These are phyloP conservation scores for Lichenothelia convexa DNA, from an alignment of 495 filamentous ascomycete genomes.

Conservation along the genomic window DNA sequence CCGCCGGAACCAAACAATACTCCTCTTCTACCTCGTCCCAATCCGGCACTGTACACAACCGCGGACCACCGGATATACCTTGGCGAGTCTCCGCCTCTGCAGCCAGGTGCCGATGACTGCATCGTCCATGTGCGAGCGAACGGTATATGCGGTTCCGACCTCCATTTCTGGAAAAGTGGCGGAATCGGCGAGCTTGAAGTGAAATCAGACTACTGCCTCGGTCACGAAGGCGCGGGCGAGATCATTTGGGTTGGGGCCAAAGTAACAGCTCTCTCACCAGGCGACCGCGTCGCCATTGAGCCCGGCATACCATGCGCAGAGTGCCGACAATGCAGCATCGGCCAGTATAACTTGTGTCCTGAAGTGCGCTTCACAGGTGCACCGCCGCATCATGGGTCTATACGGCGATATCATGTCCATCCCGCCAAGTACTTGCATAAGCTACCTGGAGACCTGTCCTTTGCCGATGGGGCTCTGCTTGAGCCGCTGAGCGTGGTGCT, in stretches of 20 bases:
- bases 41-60: neutral
- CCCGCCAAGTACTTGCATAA: slow-evolving; percentile 28
- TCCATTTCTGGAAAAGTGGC: slow-evolving; percentile 30
- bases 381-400: slow-evolving; percentile 37
- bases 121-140: neutral
- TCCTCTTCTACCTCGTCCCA: too few species aligned
- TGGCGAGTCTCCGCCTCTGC: neutral
- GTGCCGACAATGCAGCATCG: slow-evolving; percentile 28
- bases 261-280: slow-evolving; percentile 22
- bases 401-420: slow-evolving; percentile 40
- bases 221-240: slow-evolving; percentile 31
- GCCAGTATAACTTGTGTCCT: slow-evolving; percentile 32
- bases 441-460: slow-evolving; percentile 26
- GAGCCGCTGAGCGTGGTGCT: slow-evolving; percentile 31
- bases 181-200: slow-evolving; percentile 28
- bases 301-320: slow-evolving; percentile 28
- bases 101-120: neutral
- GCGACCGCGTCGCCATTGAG: slow-evolving; percentile 32
- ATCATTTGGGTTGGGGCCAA: slow-evolving; percentile 27
- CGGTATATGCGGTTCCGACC: slow-evolving; percentile 13
- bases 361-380: slow-evolving; percentile 34
- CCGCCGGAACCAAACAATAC: too few species aligned
- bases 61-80: neutral
- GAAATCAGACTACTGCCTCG: slow-evolving; percentile 27
- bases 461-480: slow-evolving; percentile 29